Evolutionary conservation across 257 asterid genomes (phyloP), one percentile per base, ranked within the genome.

Genomic region (Striga asiatica): DNA sequence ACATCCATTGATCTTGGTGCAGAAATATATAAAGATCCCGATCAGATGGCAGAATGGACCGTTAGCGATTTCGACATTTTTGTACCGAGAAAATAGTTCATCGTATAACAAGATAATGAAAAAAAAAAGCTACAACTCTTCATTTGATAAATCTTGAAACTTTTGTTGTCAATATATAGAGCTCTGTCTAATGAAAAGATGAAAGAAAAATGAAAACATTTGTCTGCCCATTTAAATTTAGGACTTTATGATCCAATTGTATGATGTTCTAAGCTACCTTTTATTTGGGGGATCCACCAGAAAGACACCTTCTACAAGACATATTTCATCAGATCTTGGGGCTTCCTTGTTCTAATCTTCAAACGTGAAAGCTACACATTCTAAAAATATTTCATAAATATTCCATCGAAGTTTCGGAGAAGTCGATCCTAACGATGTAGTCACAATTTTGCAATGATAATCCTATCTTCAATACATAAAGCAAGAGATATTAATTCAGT

Each of bases 41-140:
- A 75, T 70, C 88, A 77, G 75, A 78, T 74, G 38, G 97, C 91
- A 50, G 93, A 88, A 62, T 84, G 97, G 93, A 88, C 91, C n/a
- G 91, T 88, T 50, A 67, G 74, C 70, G 76, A 78, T 75, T 85
- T 85, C 68, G 80, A 88, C 19, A 13, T 43, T 43, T 14, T 43
- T 17, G 50, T 43, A 43, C 50, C 50, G 19, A 43, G 27, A 7
- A 18, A 43, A 19, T 10, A 43, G 13, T 43, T 8, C 25, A 14
- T 43, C 3, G n/a, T 37, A 4, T 13, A 22, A 17, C 48, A 14
- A 41, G 17, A 41, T 10, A 43, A 5, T 43, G 27, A 18, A 5
- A 18, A 8, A 43, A 7, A 11, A 43, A 18, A 43, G 12, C 13
- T 43, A 4, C 17, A 17, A 41, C 8, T 11, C 57, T 59, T 20